Evolutionary conservation across 139 green algal species (phyloP).

Genomic region (Yamagishiella unicocca): DNA sequence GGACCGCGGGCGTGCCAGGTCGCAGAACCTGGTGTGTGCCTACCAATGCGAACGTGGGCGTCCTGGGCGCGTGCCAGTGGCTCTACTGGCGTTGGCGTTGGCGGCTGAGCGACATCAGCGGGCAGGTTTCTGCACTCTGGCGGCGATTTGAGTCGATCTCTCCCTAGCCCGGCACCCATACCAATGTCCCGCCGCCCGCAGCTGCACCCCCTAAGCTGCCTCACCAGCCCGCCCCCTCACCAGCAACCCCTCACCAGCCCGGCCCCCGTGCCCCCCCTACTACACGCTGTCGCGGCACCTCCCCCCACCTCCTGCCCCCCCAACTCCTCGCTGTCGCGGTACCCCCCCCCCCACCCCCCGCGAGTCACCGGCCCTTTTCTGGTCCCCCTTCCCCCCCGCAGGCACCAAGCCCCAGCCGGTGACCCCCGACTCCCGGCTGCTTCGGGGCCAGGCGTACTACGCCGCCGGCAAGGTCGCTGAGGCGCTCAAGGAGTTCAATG

Average conservation of each 20-base stretch:
- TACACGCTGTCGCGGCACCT: background rate
- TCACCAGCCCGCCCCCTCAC: background rate
- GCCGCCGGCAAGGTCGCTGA: constrained; percentile 19
- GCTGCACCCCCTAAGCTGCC: background rate
- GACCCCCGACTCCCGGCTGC: constrained; percentile 26
- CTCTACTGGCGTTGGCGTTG: too few relatives aligned
- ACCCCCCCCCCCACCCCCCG: background rate
- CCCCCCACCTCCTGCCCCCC: background rate
- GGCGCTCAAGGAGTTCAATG: constrained; percentile 39
- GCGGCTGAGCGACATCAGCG: too few relatives aligned
- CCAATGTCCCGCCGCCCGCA: background rate
- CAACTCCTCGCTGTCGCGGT: too few relatives aligned
- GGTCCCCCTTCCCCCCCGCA: background rate
- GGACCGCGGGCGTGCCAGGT: too few relatives aligned
- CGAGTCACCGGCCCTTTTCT: background rate
- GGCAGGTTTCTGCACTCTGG: too few relatives aligned
- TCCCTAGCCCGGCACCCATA: too few relatives aligned
- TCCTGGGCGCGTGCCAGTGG: too few relatives aligned
- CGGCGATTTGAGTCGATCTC: too few relatives aligned
- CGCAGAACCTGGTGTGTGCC: too few relatives aligned
- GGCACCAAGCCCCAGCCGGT: constrained; percentile 30
- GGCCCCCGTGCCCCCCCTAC: background rate
- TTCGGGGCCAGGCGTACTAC: constrained; percentile 33
- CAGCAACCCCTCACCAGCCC: background rate
- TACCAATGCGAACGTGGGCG: too few relatives aligned